Evolutionary conservation across 306 rosid species (phyloP).

Genomic region (Medicago arabica): DNA sequence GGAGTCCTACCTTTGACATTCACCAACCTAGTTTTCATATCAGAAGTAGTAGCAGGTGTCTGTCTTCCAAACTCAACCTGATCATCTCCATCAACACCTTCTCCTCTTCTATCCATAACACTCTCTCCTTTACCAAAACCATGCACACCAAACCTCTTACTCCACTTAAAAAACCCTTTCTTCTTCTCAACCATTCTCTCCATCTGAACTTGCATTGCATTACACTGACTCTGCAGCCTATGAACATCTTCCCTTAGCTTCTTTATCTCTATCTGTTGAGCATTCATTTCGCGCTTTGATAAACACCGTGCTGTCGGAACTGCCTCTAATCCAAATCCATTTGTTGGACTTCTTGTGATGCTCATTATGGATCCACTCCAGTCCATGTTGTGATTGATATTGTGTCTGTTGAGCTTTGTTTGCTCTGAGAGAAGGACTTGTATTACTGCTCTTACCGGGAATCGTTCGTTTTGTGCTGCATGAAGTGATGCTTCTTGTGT

Average conservation of each 20-base stretch:
- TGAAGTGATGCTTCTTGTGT: conserved; percentile 88
- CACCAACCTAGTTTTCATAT: conserved; percentile 66
- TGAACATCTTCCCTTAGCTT: conserved; percentile 73
- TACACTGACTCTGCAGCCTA: conserved; percentile 76
- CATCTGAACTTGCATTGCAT: conserved; percentile 66
- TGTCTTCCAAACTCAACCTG: conserved; percentile 49
- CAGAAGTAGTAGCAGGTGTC: conserved; percentile 55
- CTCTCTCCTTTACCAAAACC: conserved; percentile 28
- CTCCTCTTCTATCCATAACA: conserved; percentile 39
- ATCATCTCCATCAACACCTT: conserved; percentile 45
- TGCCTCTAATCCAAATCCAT: conserved; percentile 42
- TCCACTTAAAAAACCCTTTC: conserved; percentile 77
- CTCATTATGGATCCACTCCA: conserved; percentile 82
- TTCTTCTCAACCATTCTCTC: conserved; percentile 65
- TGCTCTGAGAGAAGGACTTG: conserved; percentile 87
- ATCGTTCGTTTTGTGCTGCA: conserved; percentile 87
- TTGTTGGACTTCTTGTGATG: conserved; percentile 64
- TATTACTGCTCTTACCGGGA: conserved; percentile 88
- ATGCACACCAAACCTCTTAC: conserved; percentile 55
- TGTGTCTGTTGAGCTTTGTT: conserved; percentile 52
- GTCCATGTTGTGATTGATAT: conserved; percentile 48
- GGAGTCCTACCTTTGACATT: conserved; percentile 51
- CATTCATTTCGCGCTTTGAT: conserved; percentile 71
- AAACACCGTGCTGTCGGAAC: conserved; percentile 45
- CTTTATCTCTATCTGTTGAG: conserved; percentile 71